These are phyloP conservation scores for Solanum corneliomulleri DNA, from an alignment of 257 asterid genomes.

Conservation along the genomic window DNA sequence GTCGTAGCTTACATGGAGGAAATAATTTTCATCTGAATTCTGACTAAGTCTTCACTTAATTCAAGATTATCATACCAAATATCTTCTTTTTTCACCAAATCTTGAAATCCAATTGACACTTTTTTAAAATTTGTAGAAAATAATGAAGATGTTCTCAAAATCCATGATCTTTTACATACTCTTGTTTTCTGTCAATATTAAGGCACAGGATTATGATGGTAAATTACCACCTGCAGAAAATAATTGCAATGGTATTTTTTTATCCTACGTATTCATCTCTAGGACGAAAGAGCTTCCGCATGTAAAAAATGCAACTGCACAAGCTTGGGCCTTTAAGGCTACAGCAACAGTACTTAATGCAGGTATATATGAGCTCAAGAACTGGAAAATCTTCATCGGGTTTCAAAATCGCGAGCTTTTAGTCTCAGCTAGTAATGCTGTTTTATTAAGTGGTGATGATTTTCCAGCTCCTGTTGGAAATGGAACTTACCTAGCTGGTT, in stretches of 20 bases:
- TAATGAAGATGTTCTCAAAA: conserved; percentile 6
- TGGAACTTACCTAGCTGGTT: conserved; percentile 57
- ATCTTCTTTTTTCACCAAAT: background rate
- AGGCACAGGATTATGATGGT: conserved; percentile 10
- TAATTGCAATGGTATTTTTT: conserved; percentile 29
- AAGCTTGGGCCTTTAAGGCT: conserved; percentile 40
- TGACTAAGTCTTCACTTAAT: conserved; percentile 15
- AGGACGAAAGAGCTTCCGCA: conserved; percentile 22
- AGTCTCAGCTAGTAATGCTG: conserved; percentile 25
- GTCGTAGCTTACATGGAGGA: conserved; percentile 18
- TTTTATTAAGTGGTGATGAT: conserved; percentile 9
- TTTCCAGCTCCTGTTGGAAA: conserved; percentile 33
- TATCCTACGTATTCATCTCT: conserved; percentile 17
- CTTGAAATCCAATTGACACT: background rate
- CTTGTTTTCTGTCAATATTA: background rate
- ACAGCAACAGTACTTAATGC: conserved; percentile 24
- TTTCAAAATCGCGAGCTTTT: conserved; percentile 27
- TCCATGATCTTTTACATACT: background rate
- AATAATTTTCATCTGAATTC: conserved; percentile 7
- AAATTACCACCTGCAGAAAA: background rate
- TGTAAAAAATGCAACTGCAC: conserved; percentile 32
- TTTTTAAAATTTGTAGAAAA: background rate
- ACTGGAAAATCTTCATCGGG: conserved; percentile 31
- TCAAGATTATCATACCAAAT: conserved; percentile 4
- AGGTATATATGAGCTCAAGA: conserved; percentile 24